A percentile compares a stretch with the other conserved stretches of the same genome.
Conservation (phyloP, 257 asterid genomes). For the Solanum dulcamara region DNA sequence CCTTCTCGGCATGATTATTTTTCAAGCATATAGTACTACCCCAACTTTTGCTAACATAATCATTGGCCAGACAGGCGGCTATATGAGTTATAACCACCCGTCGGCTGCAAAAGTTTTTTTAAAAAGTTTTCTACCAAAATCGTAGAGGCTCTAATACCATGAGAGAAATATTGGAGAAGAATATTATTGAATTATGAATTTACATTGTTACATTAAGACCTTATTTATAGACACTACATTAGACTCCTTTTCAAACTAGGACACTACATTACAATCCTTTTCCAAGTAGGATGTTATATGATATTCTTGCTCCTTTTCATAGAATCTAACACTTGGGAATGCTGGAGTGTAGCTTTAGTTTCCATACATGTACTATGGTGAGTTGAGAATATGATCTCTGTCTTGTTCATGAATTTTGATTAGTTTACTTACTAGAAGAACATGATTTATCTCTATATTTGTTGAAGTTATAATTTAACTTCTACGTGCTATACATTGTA, state of each 20-base stretch:
- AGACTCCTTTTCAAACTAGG: neutral
- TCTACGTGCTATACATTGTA: neutral
- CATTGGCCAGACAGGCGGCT: neutral
- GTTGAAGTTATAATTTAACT: neutral
- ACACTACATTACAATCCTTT: neutral
- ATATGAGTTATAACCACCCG: neutral
- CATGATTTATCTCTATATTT: neutral
- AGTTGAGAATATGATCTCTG: no score
- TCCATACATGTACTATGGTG: neutral
- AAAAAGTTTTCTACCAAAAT: neutral
- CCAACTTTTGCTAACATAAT: neutral
- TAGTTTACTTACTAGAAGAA: no score
- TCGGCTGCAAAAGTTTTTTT: neutral
- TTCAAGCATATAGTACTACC: neutral
- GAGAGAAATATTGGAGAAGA: no score
- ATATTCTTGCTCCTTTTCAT: neutral
- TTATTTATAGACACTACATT: neutral
- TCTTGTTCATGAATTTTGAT: no score
- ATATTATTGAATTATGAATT: no score
- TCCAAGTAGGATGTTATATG: neutral
- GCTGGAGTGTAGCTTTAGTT: neutral
- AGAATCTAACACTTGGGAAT: neutral
- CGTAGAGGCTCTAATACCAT: neutral
- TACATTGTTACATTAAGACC: neutral
- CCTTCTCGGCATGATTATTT: neutral